A percentile compares a stretch with the other conserved stretches of the same genome.
Conservation (phyloP, 2,329 filamentous ascomycete species). For the Rasamsonia emersonii region DNA sequence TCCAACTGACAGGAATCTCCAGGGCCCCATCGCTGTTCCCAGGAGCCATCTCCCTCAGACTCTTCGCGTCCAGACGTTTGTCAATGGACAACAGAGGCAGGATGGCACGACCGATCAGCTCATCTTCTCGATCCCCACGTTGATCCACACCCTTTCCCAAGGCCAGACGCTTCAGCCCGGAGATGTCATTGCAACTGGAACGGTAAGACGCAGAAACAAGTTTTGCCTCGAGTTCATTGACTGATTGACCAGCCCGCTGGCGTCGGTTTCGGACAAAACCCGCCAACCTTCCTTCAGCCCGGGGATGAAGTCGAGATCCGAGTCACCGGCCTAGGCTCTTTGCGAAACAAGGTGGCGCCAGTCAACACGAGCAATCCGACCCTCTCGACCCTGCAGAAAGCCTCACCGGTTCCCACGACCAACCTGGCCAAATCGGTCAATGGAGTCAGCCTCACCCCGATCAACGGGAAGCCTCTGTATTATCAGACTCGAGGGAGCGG, state of each 20-base stretch:
- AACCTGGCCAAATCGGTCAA: conserved; percentile 24
- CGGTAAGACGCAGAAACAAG: conserved; percentile 18
- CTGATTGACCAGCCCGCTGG: conserved; percentile 24
- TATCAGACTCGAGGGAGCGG: conserved; percentile 25
- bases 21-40: conserved; percentile 46
- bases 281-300: conserved; percentile 33
- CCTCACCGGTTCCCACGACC: conserved; percentile 19
- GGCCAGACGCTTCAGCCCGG: conserved; percentile 45
- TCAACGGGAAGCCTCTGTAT: conserved; percentile 36
- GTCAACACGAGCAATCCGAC: conserved; percentile 17
- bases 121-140: conserved; percentile 41
- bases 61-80: conserved; percentile 35
- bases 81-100: conserved; percentile 46
- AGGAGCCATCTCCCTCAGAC: conserved; percentile 35
- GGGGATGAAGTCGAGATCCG: conserved; percentile 36
- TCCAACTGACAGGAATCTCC: conserved; percentile 21
- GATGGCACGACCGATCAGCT: conserved; percentile 41
- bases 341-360: conserved; percentile 34
- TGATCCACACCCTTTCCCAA: conserved; percentile 41
- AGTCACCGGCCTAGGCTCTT: conserved; percentile 33
- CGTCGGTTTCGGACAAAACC: conserved; percentile 41
- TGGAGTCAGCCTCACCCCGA: conserved; percentile 25
- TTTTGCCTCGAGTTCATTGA: neutral
- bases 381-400: conserved; percentile 12
- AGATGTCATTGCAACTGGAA: conserved; percentile 45